Base-by-base conservation (phyloP, 1,284 basidiomycete species). In the Leccinum holopus region DNA sequence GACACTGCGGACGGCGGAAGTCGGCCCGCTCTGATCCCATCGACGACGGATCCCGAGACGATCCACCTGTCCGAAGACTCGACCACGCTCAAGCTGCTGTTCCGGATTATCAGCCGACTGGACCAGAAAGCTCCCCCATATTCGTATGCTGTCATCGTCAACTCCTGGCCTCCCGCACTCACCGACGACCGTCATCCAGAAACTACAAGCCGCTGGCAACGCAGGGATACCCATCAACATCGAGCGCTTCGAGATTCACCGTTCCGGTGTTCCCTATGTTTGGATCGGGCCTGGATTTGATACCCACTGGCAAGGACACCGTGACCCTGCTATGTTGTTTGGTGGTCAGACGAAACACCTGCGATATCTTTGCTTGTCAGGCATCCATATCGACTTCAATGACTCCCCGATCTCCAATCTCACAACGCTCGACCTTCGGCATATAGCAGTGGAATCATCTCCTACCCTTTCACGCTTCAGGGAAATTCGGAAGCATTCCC, bases 101-200 rank as follows among this genome's bases (percentile, higher is more conserved):
- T 89, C 4, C 81, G 81, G 64, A 86, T 89, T 81, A 76, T 84
- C 25, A 86, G 82, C 56, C 85, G 86, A 5, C 77, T 86, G 16
- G 79, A 70, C 72, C 16, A 83, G 83, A 69, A 83, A 83, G 69
- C 68, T 86, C 14, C 68, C 77, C 21, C 81, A 80, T 57, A 80
- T 90, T 55, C 83, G 85, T 56, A 80, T 81, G 70, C 71, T 90
- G 72, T 87, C 64, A 75, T 84, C 58, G 76, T 86, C 57, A 76
- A 84, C 32, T 74, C 78, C 49, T 84, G 83, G 82, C 79, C 82
- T 18, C 77, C 82, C 12, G 77, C 81, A 4, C 73, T 84, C 32
- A 73, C 76, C 5, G 75, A 28, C 28, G 28, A 73, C 76, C 5
- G 75, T 84, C 58, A 72, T 88, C 59, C 75, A 82, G 51, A 80